A percentile compares a stretch with the other conserved stretches of the same genome.
Conservation (phyloP, 345 rosid genomes). For the Jatropha curcas region DNA sequence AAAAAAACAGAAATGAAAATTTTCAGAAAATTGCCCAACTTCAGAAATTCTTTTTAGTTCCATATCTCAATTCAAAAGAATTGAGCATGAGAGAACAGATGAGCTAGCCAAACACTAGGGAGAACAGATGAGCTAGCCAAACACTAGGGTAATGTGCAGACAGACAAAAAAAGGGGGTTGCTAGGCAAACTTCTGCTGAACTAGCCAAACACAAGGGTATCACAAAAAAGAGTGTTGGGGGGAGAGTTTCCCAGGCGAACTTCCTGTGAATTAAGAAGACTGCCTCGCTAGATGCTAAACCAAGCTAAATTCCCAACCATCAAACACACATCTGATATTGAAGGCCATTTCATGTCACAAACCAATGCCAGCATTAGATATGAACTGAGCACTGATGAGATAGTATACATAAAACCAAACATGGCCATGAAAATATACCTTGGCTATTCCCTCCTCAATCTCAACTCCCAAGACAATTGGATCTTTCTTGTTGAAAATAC, state of each 20-base stretch:
- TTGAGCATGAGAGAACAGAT: background rate
- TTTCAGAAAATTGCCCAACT: background rate
- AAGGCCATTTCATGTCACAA: background rate
- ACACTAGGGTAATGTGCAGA: background rate
- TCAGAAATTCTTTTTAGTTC: background rate
- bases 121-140: background rate
- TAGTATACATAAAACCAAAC: background rate
- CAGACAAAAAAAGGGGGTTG: background rate
- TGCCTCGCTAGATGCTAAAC: background rate
- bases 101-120: background rate
- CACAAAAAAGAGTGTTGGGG: background rate
- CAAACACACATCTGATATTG: background rate
- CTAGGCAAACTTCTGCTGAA: no score
- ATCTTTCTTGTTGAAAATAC: constrained; percentile 82
- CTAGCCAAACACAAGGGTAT: background rate
- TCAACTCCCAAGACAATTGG: constrained; percentile 93
- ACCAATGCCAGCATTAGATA: background rate
- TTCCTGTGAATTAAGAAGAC: background rate
- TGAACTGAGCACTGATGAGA: background rate
- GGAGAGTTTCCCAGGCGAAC: background rate
- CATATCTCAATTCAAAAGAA: background rate
- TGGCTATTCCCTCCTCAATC: constrained; percentile 69
- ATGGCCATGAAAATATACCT: constrained; percentile 40
- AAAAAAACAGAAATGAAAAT: background rate
- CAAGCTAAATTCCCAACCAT: background rate